Evolutionary conservation across 306 rosid species (phyloP).

Genomic region (Medicago arabica): DNA sequence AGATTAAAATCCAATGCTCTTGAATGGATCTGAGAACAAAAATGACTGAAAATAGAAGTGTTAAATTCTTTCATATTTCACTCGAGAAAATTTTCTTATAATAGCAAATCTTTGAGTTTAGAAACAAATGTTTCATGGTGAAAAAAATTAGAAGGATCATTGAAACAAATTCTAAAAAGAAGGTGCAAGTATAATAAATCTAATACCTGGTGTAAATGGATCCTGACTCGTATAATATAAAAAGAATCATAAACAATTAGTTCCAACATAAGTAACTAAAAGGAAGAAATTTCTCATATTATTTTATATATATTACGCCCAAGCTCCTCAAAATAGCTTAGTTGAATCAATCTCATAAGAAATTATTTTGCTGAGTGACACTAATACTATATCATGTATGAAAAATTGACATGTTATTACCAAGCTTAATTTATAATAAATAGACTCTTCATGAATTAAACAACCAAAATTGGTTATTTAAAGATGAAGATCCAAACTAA

Average conservation of each 20-base stretch:
- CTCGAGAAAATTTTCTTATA: background rate
- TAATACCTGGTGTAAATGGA: background rate
- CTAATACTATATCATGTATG: conserved; percentile 13
- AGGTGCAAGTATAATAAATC: too few species aligned
- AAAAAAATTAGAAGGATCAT: background rate
- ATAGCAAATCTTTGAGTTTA: background rate
- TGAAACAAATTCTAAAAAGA: too few species aligned
- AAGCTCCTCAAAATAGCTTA: background rate
- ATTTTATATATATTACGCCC: background rate
- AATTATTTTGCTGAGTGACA: background rate
- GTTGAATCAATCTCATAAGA: conserved; percentile 17
- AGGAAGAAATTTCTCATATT: conserved; percentile 19
- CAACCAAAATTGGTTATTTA: background rate
- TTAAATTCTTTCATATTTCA: background rate
- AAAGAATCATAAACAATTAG: background rate
- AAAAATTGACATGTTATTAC: conserved; percentile 31
- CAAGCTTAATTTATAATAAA: conserved; percentile 8
- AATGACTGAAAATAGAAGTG: background rate
- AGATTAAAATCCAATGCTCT: background rate
- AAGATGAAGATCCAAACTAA: conserved; percentile 37
- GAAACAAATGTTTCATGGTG: background rate
- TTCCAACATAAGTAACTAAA: background rate
- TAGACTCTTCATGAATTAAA: background rate
- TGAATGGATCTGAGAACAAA: background rate
- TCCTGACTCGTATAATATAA: background rate